These are phyloP conservation scores for Pulicaria dysenterica DNA, from an alignment of 129 eudicot species.

Conservation along the genomic window DNA sequence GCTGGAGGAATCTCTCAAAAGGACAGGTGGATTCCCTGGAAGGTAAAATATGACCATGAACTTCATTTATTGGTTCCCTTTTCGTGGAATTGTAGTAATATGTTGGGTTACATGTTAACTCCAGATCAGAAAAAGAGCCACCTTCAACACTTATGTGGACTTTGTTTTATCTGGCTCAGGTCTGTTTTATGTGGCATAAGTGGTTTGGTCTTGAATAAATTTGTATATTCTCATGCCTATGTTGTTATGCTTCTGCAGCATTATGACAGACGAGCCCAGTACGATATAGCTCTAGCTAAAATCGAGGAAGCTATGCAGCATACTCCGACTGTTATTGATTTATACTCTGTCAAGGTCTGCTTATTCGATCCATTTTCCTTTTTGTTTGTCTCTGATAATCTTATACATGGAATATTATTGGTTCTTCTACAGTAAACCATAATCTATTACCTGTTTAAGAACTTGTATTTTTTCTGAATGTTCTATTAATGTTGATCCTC, in stretches of 20 bases:
- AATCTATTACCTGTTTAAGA: background rate
- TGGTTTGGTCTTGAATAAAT: background rate
- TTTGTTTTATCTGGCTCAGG: constrained; percentile 91
- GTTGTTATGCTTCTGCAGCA: constrained; percentile 60
- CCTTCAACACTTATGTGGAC: constrained; percentile 98
- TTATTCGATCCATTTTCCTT: constrained; percentile 3
- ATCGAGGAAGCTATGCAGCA: constrained; percentile 88
- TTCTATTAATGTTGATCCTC: background rate
- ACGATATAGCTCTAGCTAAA: constrained; percentile 71
- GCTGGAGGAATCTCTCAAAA: constrained; percentile 68
- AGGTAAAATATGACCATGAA: constrained; percentile 47
- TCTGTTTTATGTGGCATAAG: constrained; percentile 21
- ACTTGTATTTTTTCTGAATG: background rate
- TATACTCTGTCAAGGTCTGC: constrained; percentile 81
- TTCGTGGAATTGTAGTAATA: constrained; percentile 3
- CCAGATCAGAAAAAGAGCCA: constrained; percentile 86
- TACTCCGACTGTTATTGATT: constrained; percentile 95
- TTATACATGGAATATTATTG: background rate
- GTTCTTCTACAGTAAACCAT: constrained; percentile 1
- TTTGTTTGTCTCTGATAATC: background rate
- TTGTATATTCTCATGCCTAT: constrained; percentile 7
- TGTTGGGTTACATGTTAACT: constrained; percentile 27
- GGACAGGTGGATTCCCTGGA: constrained; percentile 80
- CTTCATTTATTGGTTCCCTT: background rate
- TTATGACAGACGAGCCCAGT: constrained; percentile 77